Percentiles rank a stretch among this genome's conserved stretches.
Conservation (phyloP, 163 green algal species). For the Coccomyxa subellipsoidea region DNA sequence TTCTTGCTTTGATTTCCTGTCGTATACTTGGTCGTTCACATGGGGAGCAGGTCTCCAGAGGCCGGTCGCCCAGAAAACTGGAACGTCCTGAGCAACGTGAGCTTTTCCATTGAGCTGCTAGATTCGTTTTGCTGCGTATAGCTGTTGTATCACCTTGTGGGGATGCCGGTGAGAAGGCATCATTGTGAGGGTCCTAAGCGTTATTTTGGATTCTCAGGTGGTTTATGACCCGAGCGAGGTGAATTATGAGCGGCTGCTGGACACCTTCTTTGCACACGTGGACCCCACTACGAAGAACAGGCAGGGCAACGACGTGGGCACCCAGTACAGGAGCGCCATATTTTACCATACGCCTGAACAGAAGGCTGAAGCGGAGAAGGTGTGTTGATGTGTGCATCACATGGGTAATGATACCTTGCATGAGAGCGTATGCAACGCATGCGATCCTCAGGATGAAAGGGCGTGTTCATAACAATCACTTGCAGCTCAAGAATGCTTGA, state of each 20-base stretch:
- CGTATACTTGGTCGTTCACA: too few relatives aligned
- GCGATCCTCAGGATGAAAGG: background rate
- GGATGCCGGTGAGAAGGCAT: too few relatives aligned
- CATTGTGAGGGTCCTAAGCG: background rate
- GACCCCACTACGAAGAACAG: slow-evolving; percentile 77
- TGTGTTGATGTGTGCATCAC: too few relatives aligned
- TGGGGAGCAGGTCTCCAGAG: too few relatives aligned
- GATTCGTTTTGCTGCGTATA: too few relatives aligned
- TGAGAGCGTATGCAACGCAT: background rate
- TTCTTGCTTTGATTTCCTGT: too few relatives aligned
- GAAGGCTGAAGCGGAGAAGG: slow-evolving; percentile 39
- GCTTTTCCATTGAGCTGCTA: too few relatives aligned
- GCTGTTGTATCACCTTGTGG: too few relatives aligned
- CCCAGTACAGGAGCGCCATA: slow-evolving; percentile 71
- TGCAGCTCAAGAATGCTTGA: background rate
- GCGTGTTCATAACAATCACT: background rate
- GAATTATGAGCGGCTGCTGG: slow-evolving; percentile 59
- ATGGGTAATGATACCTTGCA: too few relatives aligned
- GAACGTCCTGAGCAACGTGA: too few relatives aligned
- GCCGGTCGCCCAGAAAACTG: too few relatives aligned
- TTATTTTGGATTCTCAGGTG: slow-evolving; percentile 35
- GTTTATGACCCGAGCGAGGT: slow-evolving; percentile 57
- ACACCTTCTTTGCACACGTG: slow-evolving; percentile 67
- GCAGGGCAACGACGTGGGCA: slow-evolving; percentile 72
- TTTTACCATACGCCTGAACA: slow-evolving; percentile 74